phyloP scores from a whole-genome alignment of 192 early-diverging fungal species.

The Mortierella claussenii region DNA sequence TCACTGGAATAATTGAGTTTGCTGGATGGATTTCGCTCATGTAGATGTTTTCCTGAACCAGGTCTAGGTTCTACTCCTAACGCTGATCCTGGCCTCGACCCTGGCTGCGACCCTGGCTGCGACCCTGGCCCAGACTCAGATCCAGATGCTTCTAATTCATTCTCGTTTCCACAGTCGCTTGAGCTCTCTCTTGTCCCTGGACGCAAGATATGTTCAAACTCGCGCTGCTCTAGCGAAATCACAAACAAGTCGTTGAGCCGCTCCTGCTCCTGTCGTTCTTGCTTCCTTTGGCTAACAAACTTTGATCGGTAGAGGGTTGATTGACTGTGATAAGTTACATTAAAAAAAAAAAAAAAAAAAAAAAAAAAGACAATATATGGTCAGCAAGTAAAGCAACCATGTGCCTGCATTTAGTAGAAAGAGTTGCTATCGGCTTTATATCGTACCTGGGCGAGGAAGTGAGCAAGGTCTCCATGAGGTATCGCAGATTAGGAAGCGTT shows the following conservation, averaged over 20 bases:
- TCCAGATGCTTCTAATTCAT: too few relatives aligned
- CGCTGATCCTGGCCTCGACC: conserved; percentile 2
- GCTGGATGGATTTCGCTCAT: background rate
- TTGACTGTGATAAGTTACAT: conserved; percentile 24
- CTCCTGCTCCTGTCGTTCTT: conserved; percentile 36
- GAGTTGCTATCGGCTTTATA: too few relatives aligned
- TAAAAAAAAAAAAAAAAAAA: background rate
- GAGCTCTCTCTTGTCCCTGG: background rate
- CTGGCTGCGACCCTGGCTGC: background rate
- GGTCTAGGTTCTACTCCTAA: too few relatives aligned
- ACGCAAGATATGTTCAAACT: conserved; percentile 20
- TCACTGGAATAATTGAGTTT: conserved; percentile 8
- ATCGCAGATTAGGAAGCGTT: conserved; percentile 77
- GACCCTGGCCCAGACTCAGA: too few relatives aligned
- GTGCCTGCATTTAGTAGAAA: background rate
- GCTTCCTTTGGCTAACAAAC: conserved; percentile 24
- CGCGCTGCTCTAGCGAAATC: conserved; percentile 32
- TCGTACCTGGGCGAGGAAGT: conserved; percentile 54
- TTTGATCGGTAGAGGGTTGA: conserved; percentile 43
- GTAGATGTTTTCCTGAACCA: background rate
- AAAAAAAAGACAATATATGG: background rate
- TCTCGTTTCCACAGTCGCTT: too few relatives aligned
- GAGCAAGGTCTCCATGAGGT: conserved; percentile 63
- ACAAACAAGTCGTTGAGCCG: conserved; percentile 30
- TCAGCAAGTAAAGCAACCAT: background rate